Percentiles rank a stretch among this genome's conserved stretches.
These are phyloP conservation scores for Hirschfeldia incana DNA, from an alignment of 345 rosid genomes.

Conservation along the genomic window DNA sequence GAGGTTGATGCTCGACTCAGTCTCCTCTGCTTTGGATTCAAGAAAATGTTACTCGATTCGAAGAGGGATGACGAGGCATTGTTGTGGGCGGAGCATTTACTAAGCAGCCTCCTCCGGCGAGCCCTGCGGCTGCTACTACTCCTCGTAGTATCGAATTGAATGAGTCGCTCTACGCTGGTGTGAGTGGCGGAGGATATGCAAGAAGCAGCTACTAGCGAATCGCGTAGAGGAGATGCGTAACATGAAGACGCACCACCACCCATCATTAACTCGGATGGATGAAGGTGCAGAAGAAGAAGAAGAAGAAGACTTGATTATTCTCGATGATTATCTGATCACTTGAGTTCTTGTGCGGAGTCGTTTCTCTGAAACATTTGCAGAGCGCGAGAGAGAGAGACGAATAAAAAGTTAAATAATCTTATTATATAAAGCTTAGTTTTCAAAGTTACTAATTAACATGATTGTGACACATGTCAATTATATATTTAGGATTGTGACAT, in stretches of 20 bases:
- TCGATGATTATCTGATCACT: slow-evolving; percentile 3
- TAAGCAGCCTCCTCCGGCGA: slow-evolving; percentile 1
- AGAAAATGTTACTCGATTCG: slow-evolving; percentile 41
- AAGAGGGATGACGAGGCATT: slow-evolving; percentile 50
- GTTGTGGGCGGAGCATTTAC: neutral
- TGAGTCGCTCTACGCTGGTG: neutral
- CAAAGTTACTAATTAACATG: too few relatives aligned
- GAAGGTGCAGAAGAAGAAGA: neutral
- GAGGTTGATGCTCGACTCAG: slow-evolving; percentile 44
- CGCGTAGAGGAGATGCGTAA: neutral
- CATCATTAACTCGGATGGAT: neutral
- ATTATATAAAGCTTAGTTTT: too few relatives aligned
- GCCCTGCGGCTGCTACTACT: neutral
- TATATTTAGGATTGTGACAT: too few relatives aligned
- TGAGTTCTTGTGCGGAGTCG: neutral
- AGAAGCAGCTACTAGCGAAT: slow-evolving; percentile 2
- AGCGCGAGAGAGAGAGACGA: neutral
- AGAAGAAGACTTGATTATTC: slow-evolving; percentile 19
- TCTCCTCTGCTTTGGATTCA: slow-evolving; percentile 50
- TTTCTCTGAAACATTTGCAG: neutral
- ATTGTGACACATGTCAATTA: too few relatives aligned
- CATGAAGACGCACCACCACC: slow-evolving; percentile 3
- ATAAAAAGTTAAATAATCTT: neutral
- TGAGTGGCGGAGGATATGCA: slow-evolving; percentile 26
- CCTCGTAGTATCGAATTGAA: neutral